Evolutionary conservation across 805 yeast species (phyloP).

Genomic region (Yarrowia sp.): DNA sequence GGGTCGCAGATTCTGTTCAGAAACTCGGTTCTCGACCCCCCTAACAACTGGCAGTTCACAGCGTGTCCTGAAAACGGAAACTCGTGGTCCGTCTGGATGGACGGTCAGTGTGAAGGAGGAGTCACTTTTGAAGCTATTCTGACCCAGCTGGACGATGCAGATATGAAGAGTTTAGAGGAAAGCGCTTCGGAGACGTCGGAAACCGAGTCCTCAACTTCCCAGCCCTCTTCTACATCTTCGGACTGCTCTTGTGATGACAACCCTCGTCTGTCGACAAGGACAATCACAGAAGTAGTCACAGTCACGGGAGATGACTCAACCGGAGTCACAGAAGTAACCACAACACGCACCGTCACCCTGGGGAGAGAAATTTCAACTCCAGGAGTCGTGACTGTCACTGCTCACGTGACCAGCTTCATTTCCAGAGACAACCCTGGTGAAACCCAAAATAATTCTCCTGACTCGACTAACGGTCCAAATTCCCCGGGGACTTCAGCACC

Average conservation of each 20-base stretch:
- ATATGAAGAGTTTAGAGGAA: neutral
- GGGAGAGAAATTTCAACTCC: neutral
- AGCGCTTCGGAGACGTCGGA: neutral
- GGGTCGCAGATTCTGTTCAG: constrained; percentile 12
- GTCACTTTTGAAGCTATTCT: neutral
- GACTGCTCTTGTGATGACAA: neutral
- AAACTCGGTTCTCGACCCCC: neutral
- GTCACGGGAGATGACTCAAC: neutral
- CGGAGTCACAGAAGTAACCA: constrained; percentile 5
- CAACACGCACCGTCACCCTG: neutral
- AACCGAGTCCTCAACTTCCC: neutral
- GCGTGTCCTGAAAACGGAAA: constrained; percentile 1
- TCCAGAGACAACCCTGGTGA: neutral
- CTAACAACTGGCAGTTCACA: neutral
- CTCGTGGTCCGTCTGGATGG: constrained; percentile 3
- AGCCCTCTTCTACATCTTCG: neutral
- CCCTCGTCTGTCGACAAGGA: neutral
- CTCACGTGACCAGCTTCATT: neutral
- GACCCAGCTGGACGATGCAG: neutral
- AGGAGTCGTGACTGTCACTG: neutral
- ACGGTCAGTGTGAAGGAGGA: neutral
- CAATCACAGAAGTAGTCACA: neutral
- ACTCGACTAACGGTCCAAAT: no score
- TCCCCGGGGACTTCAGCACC: no score
- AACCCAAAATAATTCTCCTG: no score